Evolutionary conservation across 2,329 filamentous ascomycete species (phyloP).

Genomic region (Cercospora zeae-maydis): DNA sequence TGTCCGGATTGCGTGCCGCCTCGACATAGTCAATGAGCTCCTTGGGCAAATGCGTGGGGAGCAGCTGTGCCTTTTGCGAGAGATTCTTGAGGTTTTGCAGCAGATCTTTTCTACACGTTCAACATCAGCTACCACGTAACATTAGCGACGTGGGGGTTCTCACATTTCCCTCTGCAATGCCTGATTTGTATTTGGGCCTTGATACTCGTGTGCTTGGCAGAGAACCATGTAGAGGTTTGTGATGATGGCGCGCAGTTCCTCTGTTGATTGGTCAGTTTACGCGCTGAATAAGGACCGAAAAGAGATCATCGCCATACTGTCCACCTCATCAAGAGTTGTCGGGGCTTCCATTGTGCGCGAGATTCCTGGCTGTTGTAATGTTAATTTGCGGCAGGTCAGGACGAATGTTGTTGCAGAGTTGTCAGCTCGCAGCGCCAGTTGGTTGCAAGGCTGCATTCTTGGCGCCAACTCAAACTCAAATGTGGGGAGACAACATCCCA

Average conservation of each 20-base stretch:
- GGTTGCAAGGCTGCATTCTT: not conserved
- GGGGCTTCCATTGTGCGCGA: conserved; percentile 26
- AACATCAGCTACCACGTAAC: conserved; percentile 1
- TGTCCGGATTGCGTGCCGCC: conserved; percentile 61
- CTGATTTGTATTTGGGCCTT: conserved; percentile 54
- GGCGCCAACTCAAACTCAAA: conserved; percentile 2
- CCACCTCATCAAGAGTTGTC: conserved; percentile 34
- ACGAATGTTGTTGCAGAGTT: conserved; percentile 1
- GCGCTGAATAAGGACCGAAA: not conserved
- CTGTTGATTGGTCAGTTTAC: conserved; percentile 33
- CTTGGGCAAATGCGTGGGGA: conserved; percentile 54
- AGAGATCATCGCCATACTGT: conserved; percentile 24
- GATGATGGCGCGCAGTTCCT: conserved; percentile 58
- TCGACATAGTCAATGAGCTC: conserved; percentile 65
- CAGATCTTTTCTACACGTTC: conserved; percentile 46
- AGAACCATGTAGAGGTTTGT: conserved; percentile 59
- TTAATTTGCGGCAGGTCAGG: not conserved
- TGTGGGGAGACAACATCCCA: not conserved
- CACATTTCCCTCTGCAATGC: conserved; percentile 59
- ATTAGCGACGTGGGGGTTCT: not conserved
- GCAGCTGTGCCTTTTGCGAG: conserved; percentile 47
- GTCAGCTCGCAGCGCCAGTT: not conserved
- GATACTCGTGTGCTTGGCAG: conserved; percentile 59
- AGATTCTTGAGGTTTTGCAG: conserved; percentile 54
- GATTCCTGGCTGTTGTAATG: not conserved